These are phyloP conservation scores for Pyricularia grisea DNA, from an alignment of 2,329 filamentous ascomycete species.

Conservation along the genomic window DNA sequence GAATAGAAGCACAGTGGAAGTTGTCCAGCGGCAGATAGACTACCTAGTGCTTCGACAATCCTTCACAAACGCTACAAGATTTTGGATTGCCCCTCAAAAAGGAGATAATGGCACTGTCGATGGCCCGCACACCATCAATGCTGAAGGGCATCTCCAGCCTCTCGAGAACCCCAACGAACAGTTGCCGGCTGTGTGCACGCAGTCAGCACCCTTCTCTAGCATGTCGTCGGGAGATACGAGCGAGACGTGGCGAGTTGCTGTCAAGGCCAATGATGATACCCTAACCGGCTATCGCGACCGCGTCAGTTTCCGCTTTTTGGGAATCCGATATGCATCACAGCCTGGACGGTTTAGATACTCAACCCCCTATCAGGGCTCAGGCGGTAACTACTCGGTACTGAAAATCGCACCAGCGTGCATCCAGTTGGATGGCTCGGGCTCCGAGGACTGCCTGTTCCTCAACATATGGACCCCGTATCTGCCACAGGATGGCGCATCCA, in stretches of 20 bases:
- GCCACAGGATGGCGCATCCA: constrained; percentile 16
- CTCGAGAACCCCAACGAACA: constrained; percentile 7
- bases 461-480: constrained; percentile 34
- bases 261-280: constrained; percentile 27
- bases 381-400: constrained; percentile 22
- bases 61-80: constrained; percentile 15
- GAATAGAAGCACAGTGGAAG: constrained; percentile 10
- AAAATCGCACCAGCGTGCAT: constrained; percentile 27
- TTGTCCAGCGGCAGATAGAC: constrained; percentile 22
- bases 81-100: constrained; percentile 24
- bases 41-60: constrained; percentile 25
- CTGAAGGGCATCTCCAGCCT: constrained; percentile 14
- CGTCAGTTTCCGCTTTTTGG: constrained; percentile 40
- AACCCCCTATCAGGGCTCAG: constrained; percentile 23
- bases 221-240: constrained; percentile 20
- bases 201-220: constrained; percentile 31
- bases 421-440: constrained; percentile 23
- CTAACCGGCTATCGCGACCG: constrained; percentile 30
- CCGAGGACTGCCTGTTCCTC: constrained; percentile 37
- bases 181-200: constrained; percentile 30
- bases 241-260: constrained; percentile 24
- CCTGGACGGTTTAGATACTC: constrained; percentile 36
- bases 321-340: constrained; percentile 34
- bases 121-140: constrained; percentile 17
- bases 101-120: constrained; percentile 5